A percentile compares a stretch with the other conserved stretches of the same genome.
phyloP scores from a whole-genome alignment of 495 filamentous ascomycete species.

The Talaromyces borbonicus region DNA sequence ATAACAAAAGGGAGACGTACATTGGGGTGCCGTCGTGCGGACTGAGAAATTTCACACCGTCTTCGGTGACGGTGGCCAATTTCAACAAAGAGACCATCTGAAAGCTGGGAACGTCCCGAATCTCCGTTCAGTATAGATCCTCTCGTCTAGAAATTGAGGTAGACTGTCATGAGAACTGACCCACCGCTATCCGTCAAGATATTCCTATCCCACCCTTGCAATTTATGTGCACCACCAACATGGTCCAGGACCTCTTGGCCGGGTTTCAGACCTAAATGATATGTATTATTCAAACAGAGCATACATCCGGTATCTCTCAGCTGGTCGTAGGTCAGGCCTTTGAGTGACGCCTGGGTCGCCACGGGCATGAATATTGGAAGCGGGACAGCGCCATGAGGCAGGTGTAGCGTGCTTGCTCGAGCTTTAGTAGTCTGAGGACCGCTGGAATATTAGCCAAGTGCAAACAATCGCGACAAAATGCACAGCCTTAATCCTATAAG shows the following conservation, averaged over 20 bases:
- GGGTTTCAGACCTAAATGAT: conserved; percentile 90
- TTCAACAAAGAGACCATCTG: conserved; percentile 98
- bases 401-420: conserved; percentile 75
- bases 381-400: conserved; percentile 85
- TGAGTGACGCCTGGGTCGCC: conserved; percentile 92
- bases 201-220: conserved; percentile 94
- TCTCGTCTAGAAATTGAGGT: neutral
- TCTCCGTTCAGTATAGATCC: neutral
- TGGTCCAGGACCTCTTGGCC: conserved; percentile 80
- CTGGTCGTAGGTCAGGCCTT: conserved; percentile 89
- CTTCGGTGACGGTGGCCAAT: conserved; percentile 86
- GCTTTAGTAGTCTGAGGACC: conserved; percentile 76
- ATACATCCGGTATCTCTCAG: conserved; percentile 79
- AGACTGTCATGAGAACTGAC: conserved; percentile 40
- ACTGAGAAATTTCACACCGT: conserved; percentile 87
- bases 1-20: conserved; percentile 26
- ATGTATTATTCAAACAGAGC: conserved; percentile 93
- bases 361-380: conserved; percentile 97
- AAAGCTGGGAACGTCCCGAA: conserved; percentile 48
- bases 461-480: neutral
- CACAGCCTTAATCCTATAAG: neutral
- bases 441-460: neutral
- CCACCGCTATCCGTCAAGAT: conserved; percentile 96
- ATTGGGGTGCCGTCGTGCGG: conserved; percentile 95
- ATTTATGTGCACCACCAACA: conserved; percentile 82